Percentiles rank a stretch among this genome's conserved stretches.
Conservation (phyloP, 2,329 filamentous ascomycete species). For the Periconia digitata region DNA sequence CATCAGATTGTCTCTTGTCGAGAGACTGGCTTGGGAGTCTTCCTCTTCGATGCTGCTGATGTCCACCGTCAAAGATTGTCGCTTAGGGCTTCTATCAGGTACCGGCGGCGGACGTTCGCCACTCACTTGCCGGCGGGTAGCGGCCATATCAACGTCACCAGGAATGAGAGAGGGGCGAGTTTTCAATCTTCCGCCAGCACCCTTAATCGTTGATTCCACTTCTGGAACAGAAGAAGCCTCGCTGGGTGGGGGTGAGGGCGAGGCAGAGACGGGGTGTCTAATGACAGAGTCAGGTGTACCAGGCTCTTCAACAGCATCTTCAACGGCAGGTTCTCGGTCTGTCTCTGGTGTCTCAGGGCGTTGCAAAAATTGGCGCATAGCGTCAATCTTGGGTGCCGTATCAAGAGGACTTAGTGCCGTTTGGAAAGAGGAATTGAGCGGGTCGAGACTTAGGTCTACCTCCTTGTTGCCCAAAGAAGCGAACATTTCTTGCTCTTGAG, state of each 20-base stretch:
- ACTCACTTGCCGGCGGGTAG: constrained; percentile 82
- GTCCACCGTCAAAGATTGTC: constrained; percentile 39
- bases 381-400: constrained; percentile 40
- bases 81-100: constrained; percentile 41
- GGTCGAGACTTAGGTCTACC: constrained; percentile 57
- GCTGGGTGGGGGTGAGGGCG: constrained; percentile 38
- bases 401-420: constrained; percentile 33
- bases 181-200: constrained; percentile 82
- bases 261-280: constrained; percentile 63
- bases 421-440: constrained; percentile 52
- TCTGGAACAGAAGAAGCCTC: constrained; percentile 74
- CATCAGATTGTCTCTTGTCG: constrained; percentile 50
- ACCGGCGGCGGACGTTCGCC: constrained; percentile 60
- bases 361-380: constrained; percentile 41
- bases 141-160: constrained; percentile 82
- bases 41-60: constrained; percentile 37
- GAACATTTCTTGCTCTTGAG: constrained; percentile 49
- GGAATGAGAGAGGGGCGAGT: constrained; percentile 86
- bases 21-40: constrained; percentile 30
- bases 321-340: constrained; percentile 48
- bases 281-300: constrained; percentile 89
- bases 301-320: constrained; percentile 56
- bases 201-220: constrained; percentile 83
- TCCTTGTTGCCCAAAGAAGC: constrained; percentile 53
- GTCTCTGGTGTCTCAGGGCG: constrained; percentile 56